Conservation (phyloP, 331 rosid genomes). For the Quercus tomentella region DNA sequence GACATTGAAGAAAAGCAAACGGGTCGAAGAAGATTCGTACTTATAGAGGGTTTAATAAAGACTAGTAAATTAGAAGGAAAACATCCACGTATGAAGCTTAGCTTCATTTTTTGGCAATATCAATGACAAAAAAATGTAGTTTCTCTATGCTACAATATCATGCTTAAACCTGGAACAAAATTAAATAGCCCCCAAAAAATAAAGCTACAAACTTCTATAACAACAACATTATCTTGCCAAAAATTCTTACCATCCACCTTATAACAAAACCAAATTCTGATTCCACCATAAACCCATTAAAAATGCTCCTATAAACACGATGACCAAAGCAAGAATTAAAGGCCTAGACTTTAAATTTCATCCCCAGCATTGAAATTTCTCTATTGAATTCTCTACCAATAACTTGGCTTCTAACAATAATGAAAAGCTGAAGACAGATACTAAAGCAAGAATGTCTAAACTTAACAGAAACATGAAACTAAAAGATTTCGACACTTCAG, state of each 20-base stretch:
- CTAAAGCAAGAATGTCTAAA: too few species aligned
- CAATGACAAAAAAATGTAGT: neutral
- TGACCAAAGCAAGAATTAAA: too few species aligned
- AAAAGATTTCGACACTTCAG: too few species aligned
- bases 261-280: neutral
- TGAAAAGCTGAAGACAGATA: too few species aligned
- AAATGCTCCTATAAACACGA: neutral
- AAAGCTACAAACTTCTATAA: neutral
- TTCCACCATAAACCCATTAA: neutral
- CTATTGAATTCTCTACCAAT: too few species aligned
- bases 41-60: slow-evolving; percentile 21
- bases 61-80: slow-evolving; percentile 9
- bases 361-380: too few species aligned
- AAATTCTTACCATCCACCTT: neutral
- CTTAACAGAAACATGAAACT: too few species aligned
- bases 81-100: too few species aligned
- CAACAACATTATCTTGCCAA: neutral
- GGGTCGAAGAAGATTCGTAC: slow-evolving; percentile 22
- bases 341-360: too few species aligned
- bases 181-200: neutral
- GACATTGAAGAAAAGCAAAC: slow-evolving; percentile 26
- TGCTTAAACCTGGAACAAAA: neutral
- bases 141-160: neutral
- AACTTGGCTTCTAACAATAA: too few species aligned
- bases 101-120: too few species aligned